A percentile compares a stretch with the other conserved stretches of the same genome.
These are phyloP conservation scores for Clohesyomyces aquaticus DNA, from an alignment of 495 filamentous ascomycete genomes.

Conservation along the genomic window DNA sequence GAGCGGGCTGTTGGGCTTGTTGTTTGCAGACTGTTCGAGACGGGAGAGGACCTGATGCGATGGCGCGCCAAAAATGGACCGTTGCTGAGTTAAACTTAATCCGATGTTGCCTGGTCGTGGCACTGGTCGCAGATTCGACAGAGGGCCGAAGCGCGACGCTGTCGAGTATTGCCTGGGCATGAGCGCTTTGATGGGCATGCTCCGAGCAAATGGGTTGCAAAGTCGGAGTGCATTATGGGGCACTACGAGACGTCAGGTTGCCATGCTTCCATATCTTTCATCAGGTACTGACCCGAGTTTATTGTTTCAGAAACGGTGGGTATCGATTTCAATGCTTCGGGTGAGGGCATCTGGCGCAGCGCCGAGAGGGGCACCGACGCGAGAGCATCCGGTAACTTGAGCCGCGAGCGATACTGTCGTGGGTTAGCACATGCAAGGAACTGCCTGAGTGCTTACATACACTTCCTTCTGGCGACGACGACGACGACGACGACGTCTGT, in stretches of 20 bases:
- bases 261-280: neutral
- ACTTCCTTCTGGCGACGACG: too few relatives aligned
- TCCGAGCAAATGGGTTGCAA: conserved; percentile 35
- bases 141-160: conserved; percentile 18
- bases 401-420: conserved; percentile 7
- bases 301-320: conserved; percentile 30
- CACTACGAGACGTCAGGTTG: conserved; percentile 14
- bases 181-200: conserved; percentile 16
- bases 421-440: neutral
- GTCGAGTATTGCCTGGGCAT: conserved; percentile 38
- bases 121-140: conserved; percentile 26
- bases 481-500: neutral
- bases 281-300: conserved; percentile 23
- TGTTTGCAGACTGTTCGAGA: conserved; percentile 86
- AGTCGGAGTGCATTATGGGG: conserved; percentile 33
- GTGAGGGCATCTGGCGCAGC: conserved; percentile 19
- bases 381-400: conserved; percentile 27
- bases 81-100: conserved; percentile 39
- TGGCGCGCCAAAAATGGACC: conserved; percentile 59
- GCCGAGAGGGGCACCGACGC: conserved; percentile 28
- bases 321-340: conserved; percentile 22
- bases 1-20: conserved; percentile 80
- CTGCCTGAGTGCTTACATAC: conserved; percentile 9
- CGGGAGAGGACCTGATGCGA: conserved; percentile 65
- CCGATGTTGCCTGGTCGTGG: conserved; percentile 26